phyloP scores from a whole-genome alignment of 495 filamentous ascomycete species.

The Podospora pseudocomata region DNA sequence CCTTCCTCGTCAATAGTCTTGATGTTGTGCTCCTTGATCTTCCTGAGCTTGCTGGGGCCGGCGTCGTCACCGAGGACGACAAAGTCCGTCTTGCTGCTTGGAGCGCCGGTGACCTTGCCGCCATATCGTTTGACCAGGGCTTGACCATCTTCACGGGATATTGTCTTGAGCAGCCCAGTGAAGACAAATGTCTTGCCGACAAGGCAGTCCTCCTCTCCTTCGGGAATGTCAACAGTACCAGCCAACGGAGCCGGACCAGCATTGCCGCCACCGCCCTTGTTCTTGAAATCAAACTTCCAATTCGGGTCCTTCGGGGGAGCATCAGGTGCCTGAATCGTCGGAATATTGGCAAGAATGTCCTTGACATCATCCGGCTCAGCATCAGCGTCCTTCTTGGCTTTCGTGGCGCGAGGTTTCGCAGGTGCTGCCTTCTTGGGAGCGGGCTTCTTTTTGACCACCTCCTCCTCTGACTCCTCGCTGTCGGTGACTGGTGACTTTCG shows the following conservation, averaged over 20 bases:
- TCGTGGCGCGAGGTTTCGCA: constrained; percentile 58
- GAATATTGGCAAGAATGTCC: constrained; percentile 83
- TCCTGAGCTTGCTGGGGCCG: constrained; percentile 88
- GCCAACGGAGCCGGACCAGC: constrained; percentile 57
- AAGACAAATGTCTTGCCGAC: constrained; percentile 97
- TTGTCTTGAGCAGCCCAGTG: constrained; percentile 74
- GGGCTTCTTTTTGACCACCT: constrained; percentile 53
- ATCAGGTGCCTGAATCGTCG: constrained; percentile 72
- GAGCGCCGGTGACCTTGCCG: constrained; percentile 80
- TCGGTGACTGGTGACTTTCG: constrained; percentile 44
- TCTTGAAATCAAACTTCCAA: constrained; percentile 68
- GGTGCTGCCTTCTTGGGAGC: constrained; percentile 30
- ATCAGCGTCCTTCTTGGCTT: constrained; percentile 58
- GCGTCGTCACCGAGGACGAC: constrained; percentile 89
- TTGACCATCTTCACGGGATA: constrained; percentile 83
- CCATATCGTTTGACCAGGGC: constrained; percentile 87
- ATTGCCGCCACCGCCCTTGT: constrained; percentile 50
- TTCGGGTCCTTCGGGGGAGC: constrained; percentile 64
- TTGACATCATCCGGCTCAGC: constrained; percentile 63
- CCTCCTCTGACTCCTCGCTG: constrained; percentile 46
- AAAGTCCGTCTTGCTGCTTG: constrained; percentile 88
- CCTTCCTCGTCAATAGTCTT: constrained; percentile 94
- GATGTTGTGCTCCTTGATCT: constrained; percentile 69
- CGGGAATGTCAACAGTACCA: constrained; percentile 68
- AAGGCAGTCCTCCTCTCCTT: constrained; percentile 84